Evolutionary conservation across 352 stramenopile species (phyloP), one percentile per base, ranked within the genome.

Genomic region (Phytophthora citricola): DNA sequence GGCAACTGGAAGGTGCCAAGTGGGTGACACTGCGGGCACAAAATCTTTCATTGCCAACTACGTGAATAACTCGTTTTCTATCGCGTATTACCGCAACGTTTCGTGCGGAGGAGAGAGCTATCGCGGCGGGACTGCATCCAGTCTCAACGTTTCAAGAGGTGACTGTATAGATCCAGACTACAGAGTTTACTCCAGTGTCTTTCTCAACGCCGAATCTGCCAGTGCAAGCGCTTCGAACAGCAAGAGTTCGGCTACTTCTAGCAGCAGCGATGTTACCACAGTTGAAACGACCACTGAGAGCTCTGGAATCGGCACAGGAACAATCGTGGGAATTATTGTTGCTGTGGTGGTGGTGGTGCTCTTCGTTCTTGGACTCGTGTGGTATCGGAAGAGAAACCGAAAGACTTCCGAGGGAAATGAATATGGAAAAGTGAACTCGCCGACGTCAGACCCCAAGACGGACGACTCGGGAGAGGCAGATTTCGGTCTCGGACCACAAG

Each of bases 251-350:
- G 9, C 31, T 36, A 0, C 7, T 14, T 36, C 31, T 4, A 36
- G 31, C 10, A 36, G 31, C 9, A 14, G 31, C 4, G 31, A 14
- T 36, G 31, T 14, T 8, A 4, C 1, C 31, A 36, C 31, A 12
- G 31, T 36, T 36, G 31, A 4, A 14, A 36, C 31, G 11, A 36
- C 31, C 4, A 36, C 29, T 1, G 9, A 34, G 9, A 34, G 29
- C 29, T 34, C 29, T 0, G 24, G 56, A 26, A 36, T 56, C 10
- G 36, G 46, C 5, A 32, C 17, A 1, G 61, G 61, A 12, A 26
- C 47, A 10, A 64, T 69, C 17, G 24, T 39, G 2, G 61, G 61
- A 20, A 69, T 69, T 29, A n/a, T 53, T 5, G 44, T 54, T 3
- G 3, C 66, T 31, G 53, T 60, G 26, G 34, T 43, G 1, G 38